Base-by-base conservation (phyloP, 2,329 filamentous ascomycete species). In the Periconia digitata region DNA sequence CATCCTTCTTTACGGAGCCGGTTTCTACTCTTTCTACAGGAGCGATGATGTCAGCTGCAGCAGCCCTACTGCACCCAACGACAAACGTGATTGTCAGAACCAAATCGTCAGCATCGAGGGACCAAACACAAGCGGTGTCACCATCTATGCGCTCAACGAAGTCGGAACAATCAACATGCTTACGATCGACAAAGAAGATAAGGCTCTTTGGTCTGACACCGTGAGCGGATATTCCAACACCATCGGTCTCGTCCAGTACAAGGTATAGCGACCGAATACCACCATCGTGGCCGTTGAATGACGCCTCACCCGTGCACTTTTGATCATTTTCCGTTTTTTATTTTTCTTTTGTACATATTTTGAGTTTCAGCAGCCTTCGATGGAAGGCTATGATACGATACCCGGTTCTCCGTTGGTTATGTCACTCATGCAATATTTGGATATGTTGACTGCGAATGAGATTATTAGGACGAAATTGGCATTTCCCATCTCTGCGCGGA, bases 11-110 rank as follows among this genome's bases (percentile, higher is more conserved):
- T 86, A 87, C 59, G 85, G 85, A 4, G 82, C 80, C 0, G 86
- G 86, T 0, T 63, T 87, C 22, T 90, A 90, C 69, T 84, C 80
- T 1, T 88, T 87, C 75, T 88, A 86, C 67, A 76, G 78, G 60
- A 82, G 85, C 68, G 86, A 87, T 70, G 75, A 67, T 49, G 72
- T 73, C 13, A 58, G 55, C 1, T 71, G 68, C 48, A 69, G 64
- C 29, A 46, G 39, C 2, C 37, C 60, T 6, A 55, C 60, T 13
- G 56, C 57, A 2, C 39, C 59, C 0, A 53, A 70, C 3, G 72
- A 74, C 17, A 54, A 65, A 3, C 53, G 64, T 20, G 54, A 68
- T 17, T 83, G 80, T 55, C 80, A 82, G 65, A 73, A 68, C 44
- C 64, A 69, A n/a, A 79, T 82, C 34, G 69, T 81, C 45, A 75